Percentiles rank a stretch among this genome's conserved stretches.
phyloP scores from a whole-genome alignment of 768 basidiomycete species.

The Suillus hirtellus region DNA sequence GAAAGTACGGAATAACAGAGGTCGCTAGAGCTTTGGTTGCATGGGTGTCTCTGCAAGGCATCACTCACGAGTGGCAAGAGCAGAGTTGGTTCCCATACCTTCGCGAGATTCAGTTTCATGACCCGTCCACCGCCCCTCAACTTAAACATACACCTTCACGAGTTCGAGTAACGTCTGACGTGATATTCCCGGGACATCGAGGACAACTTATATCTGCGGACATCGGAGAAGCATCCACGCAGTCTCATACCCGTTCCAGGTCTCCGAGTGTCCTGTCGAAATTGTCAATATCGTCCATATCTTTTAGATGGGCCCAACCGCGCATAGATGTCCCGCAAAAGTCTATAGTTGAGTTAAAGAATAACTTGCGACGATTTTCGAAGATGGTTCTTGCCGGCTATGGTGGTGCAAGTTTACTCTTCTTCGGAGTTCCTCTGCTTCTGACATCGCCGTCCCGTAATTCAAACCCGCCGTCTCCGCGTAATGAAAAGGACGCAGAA shows the following conservation, averaged over 20 bases:
- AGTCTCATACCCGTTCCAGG: conserved; percentile 32
- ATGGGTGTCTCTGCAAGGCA: conserved; percentile 80
- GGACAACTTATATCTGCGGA: conserved; percentile 82
- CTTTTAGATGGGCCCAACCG: conserved; percentile 24
- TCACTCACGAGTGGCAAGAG: conserved; percentile 82
- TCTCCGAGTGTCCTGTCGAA: conserved; percentile 29
- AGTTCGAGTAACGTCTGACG: conserved; percentile 71
- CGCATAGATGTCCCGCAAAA: conserved; percentile 26
- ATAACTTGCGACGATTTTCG: conserved; percentile 73
- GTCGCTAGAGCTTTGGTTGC: conserved; percentile 71
- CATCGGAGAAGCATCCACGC: conserved; percentile 60
- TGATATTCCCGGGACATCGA: conserved; percentile 62
- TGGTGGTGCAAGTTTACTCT: conserved; percentile 77
- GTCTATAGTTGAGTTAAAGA: conserved; percentile 55
- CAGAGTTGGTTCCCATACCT: conserved; percentile 64
- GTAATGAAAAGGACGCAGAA: conserved; percentile 51
- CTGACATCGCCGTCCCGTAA: conserved; percentile 28
- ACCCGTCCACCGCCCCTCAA: conserved; percentile 35
- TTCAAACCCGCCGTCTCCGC: conserved; percentile 27
- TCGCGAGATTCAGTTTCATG: conserved; percentile 64
- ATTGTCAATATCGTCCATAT: conserved; percentile 29
- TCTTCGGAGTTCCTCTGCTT: conserved; percentile 66
- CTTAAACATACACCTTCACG: conserved; percentile 46
- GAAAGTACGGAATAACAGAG: conserved; percentile 62
- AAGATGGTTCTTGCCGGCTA: conserved; percentile 86